Evolutionary conservation across 2,329 filamentous ascomycete genomes (phyloP), one percentile per base, ranked within the genome.

Genomic region (Colletotrichum theobromicola): DNA sequence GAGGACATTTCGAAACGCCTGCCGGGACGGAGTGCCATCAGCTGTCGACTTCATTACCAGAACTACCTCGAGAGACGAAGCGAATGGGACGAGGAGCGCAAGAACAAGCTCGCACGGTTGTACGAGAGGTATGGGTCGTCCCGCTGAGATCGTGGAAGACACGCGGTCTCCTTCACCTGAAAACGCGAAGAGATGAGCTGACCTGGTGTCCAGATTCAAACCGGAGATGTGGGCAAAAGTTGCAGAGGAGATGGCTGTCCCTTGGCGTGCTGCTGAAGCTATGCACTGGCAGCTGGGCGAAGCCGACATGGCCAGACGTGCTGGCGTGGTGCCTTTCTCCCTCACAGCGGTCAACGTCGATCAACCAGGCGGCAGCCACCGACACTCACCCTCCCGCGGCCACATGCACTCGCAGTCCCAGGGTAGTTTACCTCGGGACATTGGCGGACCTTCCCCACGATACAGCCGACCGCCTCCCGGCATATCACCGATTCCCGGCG

Each of bases 281-380:
- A 98, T 98, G 96, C 97, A 98, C 85, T 99, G 97, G 96, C 94
- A 98, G 81, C 89, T 99, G 70, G 96, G 96, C 76, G 95, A 98
- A 83, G 88, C 93, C 79, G 97, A 98, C 79, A 98, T 99, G 95
- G 96, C 96, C 62, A 91, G 94, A 75, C 93, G 96, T 73, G 96
- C 96, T 55, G 97, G 97, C 58, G 95, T 97, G 46, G 93, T 73
- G 9, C 95, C 96, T 2, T 98, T 98, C 84, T 92, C 93, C 4
- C 87, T 95, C 34, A 91, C 92, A 16, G 88, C 87, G 66, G 87
- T 89, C 76, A 88, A 90, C 58, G 80, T 86, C 72, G 88, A 89
- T 67, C 74, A 73, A 18, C 46, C 69, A 13, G 69, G 70, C 15
- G 63, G 58, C 21, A 67, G 70, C 21, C 74, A 73, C 26, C 74